Base-by-base conservation (phyloP, 352 stramenopile genomes). In the Phytophthora agathidicida region DNA sequence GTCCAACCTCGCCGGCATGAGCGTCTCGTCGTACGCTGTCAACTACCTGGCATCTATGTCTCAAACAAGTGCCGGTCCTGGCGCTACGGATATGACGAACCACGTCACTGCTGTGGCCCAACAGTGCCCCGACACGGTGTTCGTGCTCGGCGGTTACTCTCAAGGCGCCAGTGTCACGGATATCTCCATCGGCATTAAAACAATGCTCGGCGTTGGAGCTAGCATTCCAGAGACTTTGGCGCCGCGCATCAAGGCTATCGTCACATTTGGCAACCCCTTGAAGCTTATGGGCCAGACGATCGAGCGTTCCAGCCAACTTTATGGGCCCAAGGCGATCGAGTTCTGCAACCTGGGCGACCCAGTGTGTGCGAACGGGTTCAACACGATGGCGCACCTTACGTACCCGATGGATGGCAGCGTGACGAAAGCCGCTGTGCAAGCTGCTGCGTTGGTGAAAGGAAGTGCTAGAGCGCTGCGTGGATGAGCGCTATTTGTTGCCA, bases 191-290 rank as follows among this genome's bases (percentile, higher is more conserved):
- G 60, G 65, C 3, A 69, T 69, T 37, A 53, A 46, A 13, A 73
- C 58, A 10, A 44, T 47, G 28, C 38, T 71, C 9, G 62, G 55
- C 20, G 17, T 45, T 1, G 62, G 58, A 7, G 10, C 58, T 5
- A 39, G 16, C 10, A 73, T 73, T 20, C 60, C 49, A 11, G 51
- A 64, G 31, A 24, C 46, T 3, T 19, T 68, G 9, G 54, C 60
- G 3, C 37, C 60, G 19, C 60, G 65, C 32, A 74, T 71, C 45
- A 68, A 67, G 45, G 65, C 60, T 3, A 50, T 75, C 20, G 66
- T 72, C 33, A 68, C 51, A 14, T 75, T 73, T 35, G 63, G 63
- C 19, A 72, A 72, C 36, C 57, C 63, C 4, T 43, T 72, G 16
- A 58, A 55, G 17, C 44, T 72, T 33, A 52, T 52, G 35, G 63